Base-by-base conservation (phyloP, 257 asterid genomes). In the Gynochthodes officinalis region DNA sequence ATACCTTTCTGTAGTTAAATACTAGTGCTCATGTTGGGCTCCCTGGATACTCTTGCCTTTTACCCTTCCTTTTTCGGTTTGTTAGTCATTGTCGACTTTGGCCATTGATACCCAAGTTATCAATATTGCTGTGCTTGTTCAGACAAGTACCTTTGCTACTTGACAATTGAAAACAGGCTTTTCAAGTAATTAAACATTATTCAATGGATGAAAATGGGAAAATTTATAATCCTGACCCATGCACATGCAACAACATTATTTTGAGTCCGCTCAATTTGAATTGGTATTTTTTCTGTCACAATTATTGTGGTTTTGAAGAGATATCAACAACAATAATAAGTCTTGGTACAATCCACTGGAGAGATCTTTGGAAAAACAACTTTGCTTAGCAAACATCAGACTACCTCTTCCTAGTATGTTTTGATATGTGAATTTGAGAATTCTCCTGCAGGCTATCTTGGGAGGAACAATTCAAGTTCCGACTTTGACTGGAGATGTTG, bases 381-480 rank as follows among this genome's bases (percentile, higher is more conserved):
- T 30, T 61, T 58, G 53, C 44, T 58, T 32, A 7, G 42, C 42
- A 37, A 37, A 37, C 3, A 73, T 25, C 14, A 8, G 60, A 60
- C 18, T 37, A 44, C 53, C 68, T 43, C 23, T 8, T 18, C 40
- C 6, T 1, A 30, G 19, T 4, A 61, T 15, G 27, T 50, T 32
- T n/a, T 21, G 5, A 15, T 37, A 46, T 5, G 33, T 54, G 11
- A 18, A 28, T 7, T 1, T 7, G 10, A 48, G 4, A 42, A 21
- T 52, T 80, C 42, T 68, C 40, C 49, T 85, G 80, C 96, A 93
- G 97, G 98, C 98, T 79, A 85, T 93, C 71, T 80, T 93, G 82
- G 97, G 98, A 79, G 98, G 98, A 72, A 90, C 96, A 32, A 84
- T 86, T 69, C 96, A 84, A 82, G 96, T 93, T 76, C 98, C 98